A percentile compares a stretch with the other conserved stretches of the same genome.
Evolutionary conservation across 2,329 filamentous ascomycete genomes (phyloP).

Genomic region (Fusarium gaditjirri): DNA sequence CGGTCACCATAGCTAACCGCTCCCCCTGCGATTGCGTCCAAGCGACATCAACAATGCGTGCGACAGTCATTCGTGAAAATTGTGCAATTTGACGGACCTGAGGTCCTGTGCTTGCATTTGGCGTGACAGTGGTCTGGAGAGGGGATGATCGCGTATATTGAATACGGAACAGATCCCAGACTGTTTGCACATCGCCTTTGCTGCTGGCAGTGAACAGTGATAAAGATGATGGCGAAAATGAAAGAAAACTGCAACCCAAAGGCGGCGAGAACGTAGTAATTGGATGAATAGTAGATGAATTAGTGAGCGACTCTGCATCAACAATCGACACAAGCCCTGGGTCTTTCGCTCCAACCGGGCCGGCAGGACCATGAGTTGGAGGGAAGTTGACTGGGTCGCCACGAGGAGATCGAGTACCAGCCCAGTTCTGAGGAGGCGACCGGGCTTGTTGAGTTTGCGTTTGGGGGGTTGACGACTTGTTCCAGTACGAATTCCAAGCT

Average conservation of each 20-base stretch:
- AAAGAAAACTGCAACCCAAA: conserved; percentile 82
- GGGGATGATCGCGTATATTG: conserved; percentile 71
- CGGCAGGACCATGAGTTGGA: conserved; percentile 75
- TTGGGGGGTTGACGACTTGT: conserved; percentile 59
- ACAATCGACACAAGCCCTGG: conserved; percentile 80
- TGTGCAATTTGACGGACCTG: conserved; percentile 85
- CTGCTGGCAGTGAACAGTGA: conserved; percentile 82
- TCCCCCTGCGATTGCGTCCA: conserved; percentile 88
- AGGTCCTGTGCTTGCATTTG: conserved; percentile 60
- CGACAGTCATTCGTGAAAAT: conserved; percentile 91
- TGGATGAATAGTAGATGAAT: conserved; percentile 66
- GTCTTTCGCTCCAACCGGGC: conserved; percentile 70
- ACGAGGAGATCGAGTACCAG: conserved; percentile 56
- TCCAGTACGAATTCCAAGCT: conserved; percentile 85
- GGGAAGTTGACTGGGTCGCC: conserved; percentile 70
- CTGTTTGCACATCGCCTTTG: conserved; percentile 84
- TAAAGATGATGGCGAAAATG: conserved; percentile 78
- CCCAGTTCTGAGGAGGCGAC: conserved; percentile 62
- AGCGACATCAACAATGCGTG: conserved; percentile 87
- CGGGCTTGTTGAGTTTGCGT: conserved; percentile 57
- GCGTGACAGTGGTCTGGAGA: conserved; percentile 60
- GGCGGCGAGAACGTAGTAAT: conserved; percentile 76
- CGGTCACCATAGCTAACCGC: conserved; percentile 87
- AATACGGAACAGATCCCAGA: conserved; percentile 80
- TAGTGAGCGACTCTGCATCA: conserved; percentile 71